phyloP scores from a whole-genome alignment of 495 filamentous ascomycete species.

The Achaetomiella virescens region DNA sequence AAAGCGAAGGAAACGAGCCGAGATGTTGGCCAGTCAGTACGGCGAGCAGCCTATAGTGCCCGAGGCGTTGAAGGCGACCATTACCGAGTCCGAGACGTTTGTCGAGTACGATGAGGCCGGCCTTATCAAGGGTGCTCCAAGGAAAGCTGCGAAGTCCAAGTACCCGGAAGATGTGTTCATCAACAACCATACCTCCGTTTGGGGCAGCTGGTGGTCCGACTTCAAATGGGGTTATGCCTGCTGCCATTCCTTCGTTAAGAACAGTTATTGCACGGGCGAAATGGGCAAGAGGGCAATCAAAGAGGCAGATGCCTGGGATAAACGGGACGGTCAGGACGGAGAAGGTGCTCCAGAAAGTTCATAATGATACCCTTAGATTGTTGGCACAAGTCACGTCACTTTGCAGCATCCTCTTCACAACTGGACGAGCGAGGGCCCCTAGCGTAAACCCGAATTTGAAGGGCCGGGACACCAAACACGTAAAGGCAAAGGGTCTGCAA shows the following conservation, averaged over 20 bases:
- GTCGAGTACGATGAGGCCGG: conserved; percentile 92
- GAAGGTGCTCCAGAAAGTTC: background rate
- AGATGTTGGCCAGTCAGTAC: conserved; percentile 76
- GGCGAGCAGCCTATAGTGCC: conserved; percentile 65
- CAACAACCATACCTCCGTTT: conserved; percentile 90
- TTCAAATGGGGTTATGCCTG: conserved; percentile 98
- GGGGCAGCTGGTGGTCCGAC: conserved; percentile 95
- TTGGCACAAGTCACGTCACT: background rate
- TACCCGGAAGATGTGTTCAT: conserved; percentile 80
- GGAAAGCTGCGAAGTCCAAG: conserved; percentile 70
- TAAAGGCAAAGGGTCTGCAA: background rate
- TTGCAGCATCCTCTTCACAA: background rate
- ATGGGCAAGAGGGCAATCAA: conserved; percentile 59
- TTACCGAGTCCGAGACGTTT: conserved; percentile 79
- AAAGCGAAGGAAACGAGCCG: conserved; percentile 61
- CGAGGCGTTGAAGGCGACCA: conserved; percentile 56
- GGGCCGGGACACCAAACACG: background rate
- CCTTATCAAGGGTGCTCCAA: conserved; percentile 79
- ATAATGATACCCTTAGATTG: conserved; percentile 26
- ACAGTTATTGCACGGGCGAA: conserved; percentile 94
- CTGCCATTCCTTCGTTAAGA: conserved; percentile 88
- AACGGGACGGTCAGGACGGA: conserved; percentile 3
- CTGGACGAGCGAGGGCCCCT: too few relatives aligned
- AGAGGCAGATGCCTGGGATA: conserved; percentile 24
- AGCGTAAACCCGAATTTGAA: too few relatives aligned